Conservation (phyloP, 805 yeast species). For the Cyberlindnera mississippiensis region DNA sequence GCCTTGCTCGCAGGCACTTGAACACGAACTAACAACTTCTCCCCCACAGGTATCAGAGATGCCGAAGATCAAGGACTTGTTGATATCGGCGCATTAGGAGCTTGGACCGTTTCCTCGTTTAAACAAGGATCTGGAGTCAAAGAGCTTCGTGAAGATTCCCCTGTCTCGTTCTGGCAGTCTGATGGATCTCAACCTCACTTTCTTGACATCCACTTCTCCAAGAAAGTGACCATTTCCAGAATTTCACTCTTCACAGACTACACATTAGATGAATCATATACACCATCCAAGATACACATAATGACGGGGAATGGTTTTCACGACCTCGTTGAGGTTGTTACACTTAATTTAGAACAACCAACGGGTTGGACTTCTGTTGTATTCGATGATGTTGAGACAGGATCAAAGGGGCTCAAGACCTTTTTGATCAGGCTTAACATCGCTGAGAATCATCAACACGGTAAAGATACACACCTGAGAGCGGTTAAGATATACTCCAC, state of each 20-base stretch:
- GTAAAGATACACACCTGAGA: conserved; percentile 90
- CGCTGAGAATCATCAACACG: conserved; percentile 83
- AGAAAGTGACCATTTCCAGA: conserved; percentile 63
- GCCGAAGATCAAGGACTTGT: conserved; percentile 55
- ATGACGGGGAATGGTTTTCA: conserved; percentile 78
- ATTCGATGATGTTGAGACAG: conserved; percentile 32
- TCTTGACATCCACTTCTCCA: conserved; percentile 75
- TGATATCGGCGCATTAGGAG: conserved; percentile 77
- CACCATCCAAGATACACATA: conserved; percentile 68
- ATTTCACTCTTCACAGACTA: conserved; percentile 71
- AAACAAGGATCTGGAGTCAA: conserved; percentile 70
- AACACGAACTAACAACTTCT: neutral
- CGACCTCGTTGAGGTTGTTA: conserved; percentile 65
- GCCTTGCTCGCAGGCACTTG: neutral
- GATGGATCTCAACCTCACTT: conserved; percentile 90
- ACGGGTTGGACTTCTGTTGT: conserved; percentile 73
- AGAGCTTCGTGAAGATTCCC: conserved; percentile 70
- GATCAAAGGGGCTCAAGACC: conserved; percentile 57
- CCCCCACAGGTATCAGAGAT: conserved; percentile 43
- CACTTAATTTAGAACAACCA: conserved; percentile 58
- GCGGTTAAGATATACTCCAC: conserved; percentile 61
- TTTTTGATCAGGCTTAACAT: conserved; percentile 61
- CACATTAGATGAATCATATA: conserved; percentile 81
- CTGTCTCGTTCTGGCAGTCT: conserved; percentile 85
- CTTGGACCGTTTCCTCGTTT: conserved; percentile 77